A percentile compares a stretch with the other conserved stretches of the same genome.
These are phyloP conservation scores for Alternaria arborescens DNA, from an alignment of 2,329 filamentous ascomycete genomes.

Conservation along the genomic window DNA sequence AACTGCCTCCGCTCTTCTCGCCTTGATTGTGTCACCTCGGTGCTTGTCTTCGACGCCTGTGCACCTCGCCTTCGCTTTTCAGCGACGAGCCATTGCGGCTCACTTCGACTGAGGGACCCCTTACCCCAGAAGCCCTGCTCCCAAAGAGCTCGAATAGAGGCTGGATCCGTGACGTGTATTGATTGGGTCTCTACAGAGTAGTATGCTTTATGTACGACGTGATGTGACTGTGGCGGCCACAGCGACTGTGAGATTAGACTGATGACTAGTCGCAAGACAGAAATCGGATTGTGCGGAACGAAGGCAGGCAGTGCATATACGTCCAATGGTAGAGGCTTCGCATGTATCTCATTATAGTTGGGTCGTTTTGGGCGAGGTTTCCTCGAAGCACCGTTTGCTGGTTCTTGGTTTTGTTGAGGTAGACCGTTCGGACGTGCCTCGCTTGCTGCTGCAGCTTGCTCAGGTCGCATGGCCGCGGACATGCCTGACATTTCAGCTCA, in stretches of 20 bases:
- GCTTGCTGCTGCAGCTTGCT: conserved; percentile 16
- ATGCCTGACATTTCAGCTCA: conserved; percentile 19
- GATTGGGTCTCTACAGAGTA: conserved; percentile 86
- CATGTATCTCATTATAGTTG: conserved; percentile 79
- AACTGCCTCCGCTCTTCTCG: conserved; percentile 82
- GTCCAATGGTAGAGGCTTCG: conserved; percentile 79
- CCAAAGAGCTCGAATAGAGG: conserved; percentile 84
- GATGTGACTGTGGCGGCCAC: conserved; percentile 69
- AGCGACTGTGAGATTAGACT: conserved; percentile 79
- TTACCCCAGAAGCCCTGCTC: conserved; percentile 98
- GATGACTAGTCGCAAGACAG: conserved; percentile 80
- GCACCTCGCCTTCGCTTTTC: conserved; percentile 77
- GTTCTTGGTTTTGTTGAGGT: conserved; percentile 18
- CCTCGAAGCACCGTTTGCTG: conserved; percentile 28
- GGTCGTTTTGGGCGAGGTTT: conserved; percentile 52
- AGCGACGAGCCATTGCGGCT: conserved; percentile 89
- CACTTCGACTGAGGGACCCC: conserved; percentile 89
- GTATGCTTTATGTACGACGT: conserved; percentile 72
- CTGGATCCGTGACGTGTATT: conserved; percentile 80
- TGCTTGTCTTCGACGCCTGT: conserved; percentile 74
- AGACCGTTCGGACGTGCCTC: conserved; percentile 15
- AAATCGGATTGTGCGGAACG: conserved; percentile 91
- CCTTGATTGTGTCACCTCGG: conserved; percentile 78
- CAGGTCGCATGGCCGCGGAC: conserved; percentile 20
- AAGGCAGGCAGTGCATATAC: conserved; percentile 86